Conservation (phyloP, 441 rosid genomes). For the Eruca vesicaria region DNA sequence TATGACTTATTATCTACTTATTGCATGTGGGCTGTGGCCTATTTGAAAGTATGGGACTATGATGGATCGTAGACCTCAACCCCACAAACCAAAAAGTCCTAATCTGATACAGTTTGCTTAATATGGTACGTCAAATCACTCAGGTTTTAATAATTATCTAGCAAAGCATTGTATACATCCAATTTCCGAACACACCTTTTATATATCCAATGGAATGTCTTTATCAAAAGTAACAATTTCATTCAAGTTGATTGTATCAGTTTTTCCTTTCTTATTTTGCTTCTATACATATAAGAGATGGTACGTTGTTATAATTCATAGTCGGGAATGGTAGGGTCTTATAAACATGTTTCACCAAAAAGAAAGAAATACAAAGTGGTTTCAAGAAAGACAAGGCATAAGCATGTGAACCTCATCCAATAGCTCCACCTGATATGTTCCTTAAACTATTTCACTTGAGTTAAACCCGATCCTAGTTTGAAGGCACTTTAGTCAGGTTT, state of each 20-base stretch:
- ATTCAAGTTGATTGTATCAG: constrained; percentile 15
- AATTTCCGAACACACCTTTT: not conserved
- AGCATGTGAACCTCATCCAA: constrained; percentile 70
- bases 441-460: constrained; percentile 35
- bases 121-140: constrained; percentile 18
- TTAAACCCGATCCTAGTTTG: too few relatives aligned
- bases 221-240: not conserved
- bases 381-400: constrained; percentile 50
- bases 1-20: constrained; percentile 1
- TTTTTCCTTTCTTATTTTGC: constrained; percentile 4
- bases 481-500: too few relatives aligned
- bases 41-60: constrained; percentile 1
- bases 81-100: constrained; percentile 3
- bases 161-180: not conserved
- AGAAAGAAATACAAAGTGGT: constrained; percentile 15
- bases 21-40: constrained; percentile 18
- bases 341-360: constrained; percentile 28
- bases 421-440: constrained; percentile 75
- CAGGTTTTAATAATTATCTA: not conserved
- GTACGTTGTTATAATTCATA: constrained; percentile 22
- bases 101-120: constrained; percentile 4
- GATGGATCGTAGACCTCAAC: not conserved
- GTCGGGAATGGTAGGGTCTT: constrained; percentile 31
- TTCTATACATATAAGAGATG: constrained; percentile 14
- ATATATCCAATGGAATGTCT: not conserved